Evolutionary conservation across 78 protist genomes (phyloP).

Genomic region (Dictyostelium firmibasis): DNA sequence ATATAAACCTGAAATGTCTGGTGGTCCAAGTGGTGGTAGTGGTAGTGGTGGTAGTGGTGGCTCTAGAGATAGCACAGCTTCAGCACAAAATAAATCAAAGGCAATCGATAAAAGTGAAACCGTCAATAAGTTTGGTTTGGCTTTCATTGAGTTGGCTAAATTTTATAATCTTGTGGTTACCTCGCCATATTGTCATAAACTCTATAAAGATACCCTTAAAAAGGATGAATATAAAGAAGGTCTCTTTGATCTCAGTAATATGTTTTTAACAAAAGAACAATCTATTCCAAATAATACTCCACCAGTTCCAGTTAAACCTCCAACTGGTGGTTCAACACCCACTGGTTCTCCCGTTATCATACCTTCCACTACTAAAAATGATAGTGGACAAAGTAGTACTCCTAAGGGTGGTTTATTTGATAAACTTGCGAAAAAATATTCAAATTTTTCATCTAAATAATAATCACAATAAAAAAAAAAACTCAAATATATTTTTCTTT

Average conservation of each 20-base stretch:
- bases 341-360: background rate
- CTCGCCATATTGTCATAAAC: constrained; percentile 12
- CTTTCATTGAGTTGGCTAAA: constrained; percentile 53
- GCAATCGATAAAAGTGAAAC: background rate
- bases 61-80: background rate
- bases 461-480: background rate
- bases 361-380: background rate
- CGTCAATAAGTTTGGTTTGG: constrained; percentile 25
- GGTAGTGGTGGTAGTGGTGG: background rate
- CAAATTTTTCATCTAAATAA: background rate
- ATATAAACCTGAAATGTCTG: constrained; percentile 14
- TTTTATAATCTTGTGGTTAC: constrained; percentile 31
- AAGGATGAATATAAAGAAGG: constrained; percentile 61
- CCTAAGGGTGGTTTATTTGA: background rate
- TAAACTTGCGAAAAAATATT: background rate
- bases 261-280: constrained; percentile 17
- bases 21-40: background rate
- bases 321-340: background rate
- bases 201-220: constrained; percentile 26
- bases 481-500: too few relatives aligned
- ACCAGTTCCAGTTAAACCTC: background rate
- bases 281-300: background rate
- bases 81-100: background rate
- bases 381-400: background rate
- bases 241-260: background rate